Conservation (phyloP, 371 early-diverging fungal genomes). For the Actinomortierella ambigua region DNA sequence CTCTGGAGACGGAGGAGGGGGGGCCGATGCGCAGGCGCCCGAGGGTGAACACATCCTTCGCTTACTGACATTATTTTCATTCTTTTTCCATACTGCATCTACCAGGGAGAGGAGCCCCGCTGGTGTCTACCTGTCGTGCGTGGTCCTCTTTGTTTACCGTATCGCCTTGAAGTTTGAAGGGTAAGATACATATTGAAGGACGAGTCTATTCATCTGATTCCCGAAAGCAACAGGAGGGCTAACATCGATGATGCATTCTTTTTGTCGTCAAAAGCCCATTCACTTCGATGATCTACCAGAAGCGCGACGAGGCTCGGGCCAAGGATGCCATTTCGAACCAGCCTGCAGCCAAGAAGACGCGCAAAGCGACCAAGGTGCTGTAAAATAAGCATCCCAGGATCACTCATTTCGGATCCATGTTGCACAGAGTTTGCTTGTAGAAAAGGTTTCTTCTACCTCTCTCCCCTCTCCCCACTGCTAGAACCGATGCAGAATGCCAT, state of each 20-base stretch:
- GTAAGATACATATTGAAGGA: slow-evolving; percentile 48
- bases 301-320: slow-evolving; percentile 55
- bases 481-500: too few species aligned
- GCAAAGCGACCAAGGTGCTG: slow-evolving; percentile 9
- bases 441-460: too few species aligned
- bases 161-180: slow-evolving; percentile 82
- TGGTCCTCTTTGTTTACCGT: slow-evolving; percentile 76
- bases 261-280: slow-evolving; percentile 56
- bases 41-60: not conserved
- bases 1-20: too few species aligned
- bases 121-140: slow-evolving; percentile 71
- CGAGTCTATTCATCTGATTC: not conserved
- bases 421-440: too few species aligned
- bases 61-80: not conserved
- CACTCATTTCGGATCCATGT: too few species aligned
- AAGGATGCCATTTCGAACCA: slow-evolving; percentile 10
- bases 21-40: too few species aligned
- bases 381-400: too few species aligned
- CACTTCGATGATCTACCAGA: slow-evolving; percentile 79
- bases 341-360: slow-evolving; percentile 6
- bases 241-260: not conserved
- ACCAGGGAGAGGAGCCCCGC: slow-evolving; percentile 65
- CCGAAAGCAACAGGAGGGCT: not conserved
- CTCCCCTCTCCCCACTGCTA: too few species aligned
- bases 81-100: not conserved